Conservation (phyloP, 805 yeast species). For the Monosporozyma servazzii region DNA sequence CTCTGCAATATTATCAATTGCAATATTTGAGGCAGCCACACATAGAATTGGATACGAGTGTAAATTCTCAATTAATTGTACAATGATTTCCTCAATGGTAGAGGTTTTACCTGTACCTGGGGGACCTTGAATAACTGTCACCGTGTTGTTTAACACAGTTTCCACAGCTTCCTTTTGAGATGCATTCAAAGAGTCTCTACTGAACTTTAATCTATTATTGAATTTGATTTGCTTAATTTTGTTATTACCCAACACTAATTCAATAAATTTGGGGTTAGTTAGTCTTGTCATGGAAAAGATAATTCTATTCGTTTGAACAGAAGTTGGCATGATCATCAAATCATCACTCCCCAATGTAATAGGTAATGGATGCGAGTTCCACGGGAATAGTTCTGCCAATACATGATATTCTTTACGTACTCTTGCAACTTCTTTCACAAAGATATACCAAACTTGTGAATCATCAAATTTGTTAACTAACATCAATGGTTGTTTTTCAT, state of each 20-base stretch:
- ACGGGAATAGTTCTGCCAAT: slow-evolving; percentile 43
- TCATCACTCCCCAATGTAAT: slow-evolving; percentile 28
- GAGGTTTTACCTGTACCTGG: slow-evolving; percentile 80
- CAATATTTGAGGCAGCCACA: slow-evolving; percentile 69
- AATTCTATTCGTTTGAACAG: slow-evolving; percentile 54
- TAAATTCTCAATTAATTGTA: slow-evolving; percentile 46
- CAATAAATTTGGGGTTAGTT: slow-evolving; percentile 41
- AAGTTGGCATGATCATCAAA: slow-evolving; percentile 46
- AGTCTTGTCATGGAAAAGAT: slow-evolving; percentile 57
- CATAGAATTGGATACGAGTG: slow-evolving; percentile 56
- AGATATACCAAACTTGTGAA: slow-evolving; percentile 52
- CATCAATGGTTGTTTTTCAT: slow-evolving; percentile 49
- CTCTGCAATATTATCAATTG: slow-evolving; percentile 69
- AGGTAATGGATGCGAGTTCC: slow-evolving; percentile 50
- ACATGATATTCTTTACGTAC: slow-evolving; percentile 29
- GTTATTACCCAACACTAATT: slow-evolving; percentile 46
- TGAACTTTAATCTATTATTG: slow-evolving; percentile 43
- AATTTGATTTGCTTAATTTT: slow-evolving; percentile 49
- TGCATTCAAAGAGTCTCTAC: slow-evolving; percentile 42
- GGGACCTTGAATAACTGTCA: slow-evolving; percentile 63
- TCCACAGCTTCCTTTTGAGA: slow-evolving; percentile 51
- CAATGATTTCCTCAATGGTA: slow-evolving; percentile 53
- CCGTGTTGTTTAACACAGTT: slow-evolving; percentile 41
- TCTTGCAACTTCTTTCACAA: slow-evolving; percentile 36
- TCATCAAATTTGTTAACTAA: slow-evolving; percentile 38